These are phyloP conservation scores for Ophiostoma sp. DNA, from an alignment of 2,329 filamentous ascomycete genomes.

Conservation along the genomic window DNA sequence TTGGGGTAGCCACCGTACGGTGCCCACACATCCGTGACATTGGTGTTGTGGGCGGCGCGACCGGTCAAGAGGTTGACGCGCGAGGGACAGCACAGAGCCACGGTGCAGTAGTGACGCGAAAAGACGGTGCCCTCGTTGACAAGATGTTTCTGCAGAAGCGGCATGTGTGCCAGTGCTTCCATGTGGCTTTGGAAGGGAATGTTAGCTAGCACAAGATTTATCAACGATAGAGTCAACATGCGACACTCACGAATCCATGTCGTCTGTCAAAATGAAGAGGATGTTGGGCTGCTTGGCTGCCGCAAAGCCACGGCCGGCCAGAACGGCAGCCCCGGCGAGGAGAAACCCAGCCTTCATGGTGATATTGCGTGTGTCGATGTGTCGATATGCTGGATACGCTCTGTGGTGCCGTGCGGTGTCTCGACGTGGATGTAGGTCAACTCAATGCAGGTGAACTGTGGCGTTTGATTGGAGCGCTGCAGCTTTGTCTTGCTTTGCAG, in stretches of 20 bases:
- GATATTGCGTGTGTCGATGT: neutral
- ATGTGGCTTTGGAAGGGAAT: neutral
- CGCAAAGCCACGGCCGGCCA: neutral
- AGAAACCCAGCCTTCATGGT: neutral
- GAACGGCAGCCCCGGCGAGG: neutral
- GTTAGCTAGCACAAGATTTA: slow-evolving; percentile 36
- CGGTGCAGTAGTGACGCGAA: neutral
- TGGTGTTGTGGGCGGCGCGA: slow-evolving; percentile 64
- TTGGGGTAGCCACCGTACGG: slow-evolving; percentile 67
- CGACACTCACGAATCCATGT: neutral
- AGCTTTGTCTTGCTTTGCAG: slow-evolving; percentile 54
- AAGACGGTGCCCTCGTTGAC: neutral
- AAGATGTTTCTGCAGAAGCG: neutral
- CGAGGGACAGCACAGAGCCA: slow-evolving; percentile 65
- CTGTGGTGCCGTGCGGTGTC: too few relatives aligned
- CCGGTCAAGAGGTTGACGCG: slow-evolving; percentile 66
- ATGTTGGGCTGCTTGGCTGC: slow-evolving; percentile 4
- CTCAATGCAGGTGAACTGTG: too few relatives aligned
- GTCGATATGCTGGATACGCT: slow-evolving; percentile 43
- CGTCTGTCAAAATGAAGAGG: neutral
- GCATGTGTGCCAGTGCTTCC: neutral
- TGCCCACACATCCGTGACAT: slow-evolving; percentile 59
- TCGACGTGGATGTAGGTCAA: too few relatives aligned
- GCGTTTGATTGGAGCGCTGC: too few relatives aligned
- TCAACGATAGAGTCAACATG: too few relatives aligned